Evolutionary conservation across 2,329 filamentous ascomycete genomes (phyloP).

Genomic region (Aspergillus sergii): DNA sequence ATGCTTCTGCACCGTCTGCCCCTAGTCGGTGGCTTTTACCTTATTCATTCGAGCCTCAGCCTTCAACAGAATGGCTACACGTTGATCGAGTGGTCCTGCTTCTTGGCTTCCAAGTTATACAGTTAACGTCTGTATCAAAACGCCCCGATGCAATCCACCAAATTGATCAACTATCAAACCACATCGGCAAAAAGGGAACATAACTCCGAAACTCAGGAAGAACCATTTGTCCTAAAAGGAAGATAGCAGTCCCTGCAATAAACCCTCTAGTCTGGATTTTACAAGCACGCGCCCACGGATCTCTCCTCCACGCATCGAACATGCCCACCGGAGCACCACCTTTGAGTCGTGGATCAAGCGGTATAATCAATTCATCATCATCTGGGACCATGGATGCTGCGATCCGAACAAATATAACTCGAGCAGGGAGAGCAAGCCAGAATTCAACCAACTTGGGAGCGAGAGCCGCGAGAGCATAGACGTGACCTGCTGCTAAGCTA

Average conservation of each 20-base stretch:
- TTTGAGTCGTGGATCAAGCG: not conserved
- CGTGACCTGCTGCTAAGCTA: not conserved
- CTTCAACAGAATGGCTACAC: not conserved
- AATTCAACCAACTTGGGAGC: not conserved
- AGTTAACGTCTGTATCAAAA: not conserved
- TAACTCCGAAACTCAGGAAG: not conserved
- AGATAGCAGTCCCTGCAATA: not conserved
- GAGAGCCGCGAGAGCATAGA: not conserved
- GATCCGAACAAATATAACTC: not conserved
- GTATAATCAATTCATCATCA: not conserved
- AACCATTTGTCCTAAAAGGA: not conserved
- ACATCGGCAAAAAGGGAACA: not conserved
- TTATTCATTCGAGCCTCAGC: not conserved
- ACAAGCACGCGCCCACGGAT: slow-evolving; percentile 1
- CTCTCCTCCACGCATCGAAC: not conserved
- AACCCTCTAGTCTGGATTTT: not conserved
- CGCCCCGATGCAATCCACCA: not conserved
- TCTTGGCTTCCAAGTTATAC: not conserved
- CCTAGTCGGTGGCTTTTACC: not conserved
- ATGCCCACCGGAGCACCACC: not conserved
- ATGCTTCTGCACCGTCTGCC: not conserved
- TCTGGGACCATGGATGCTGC: not conserved
- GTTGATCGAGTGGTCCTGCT: not conserved
- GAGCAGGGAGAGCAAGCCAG: slow-evolving; percentile 1
- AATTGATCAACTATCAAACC: not conserved